phyloP scores from a whole-genome alignment of 768 basidiomycete species.

The Leccinum broughii region DNA sequence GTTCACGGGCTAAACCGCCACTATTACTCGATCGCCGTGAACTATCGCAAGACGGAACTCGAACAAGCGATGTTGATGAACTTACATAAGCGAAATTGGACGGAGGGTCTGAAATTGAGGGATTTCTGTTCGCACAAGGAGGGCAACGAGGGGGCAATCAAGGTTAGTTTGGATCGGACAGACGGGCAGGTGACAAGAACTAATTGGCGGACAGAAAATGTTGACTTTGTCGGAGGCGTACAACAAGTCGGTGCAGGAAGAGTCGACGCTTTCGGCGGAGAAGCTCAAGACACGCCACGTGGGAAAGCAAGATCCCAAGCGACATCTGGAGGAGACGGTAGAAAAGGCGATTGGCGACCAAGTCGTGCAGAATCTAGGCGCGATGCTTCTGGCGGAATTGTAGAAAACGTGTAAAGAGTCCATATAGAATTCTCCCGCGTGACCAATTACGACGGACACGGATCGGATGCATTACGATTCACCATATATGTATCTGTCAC shows the following conservation, averaged over 20 bases:
- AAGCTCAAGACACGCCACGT: slow-evolving; percentile 97
- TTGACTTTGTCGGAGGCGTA: slow-evolving; percentile 89
- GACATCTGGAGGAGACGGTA: slow-evolving; percentile 95
- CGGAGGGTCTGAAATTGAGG: slow-evolving; percentile 88
- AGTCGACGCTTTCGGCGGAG: slow-evolving; percentile 89
- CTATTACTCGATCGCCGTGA: slow-evolving; percentile 97
- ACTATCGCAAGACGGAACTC: slow-evolving; percentile 97
- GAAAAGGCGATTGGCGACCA: slow-evolving; percentile 99
- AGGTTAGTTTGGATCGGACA: slow-evolving; percentile 53
- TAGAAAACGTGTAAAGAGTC: slow-evolving; percentile 35
- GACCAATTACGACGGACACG: slow-evolving; percentile 13
- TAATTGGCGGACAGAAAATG: slow-evolving; percentile 55
- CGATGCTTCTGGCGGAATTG: slow-evolving; percentile 91
- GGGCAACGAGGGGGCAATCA: slow-evolving; percentile 89
- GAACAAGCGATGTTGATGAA: slow-evolving; percentile 99
- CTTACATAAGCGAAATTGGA: slow-evolving; percentile 98
- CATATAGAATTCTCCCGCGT: not conserved
- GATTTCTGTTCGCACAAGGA: slow-evolving; percentile 91
- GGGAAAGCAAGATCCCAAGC: slow-evolving; percentile 97
- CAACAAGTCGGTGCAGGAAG: slow-evolving; percentile 98
- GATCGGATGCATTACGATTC: not conserved
- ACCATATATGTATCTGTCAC: slow-evolving; percentile 1
- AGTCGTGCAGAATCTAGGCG: slow-evolving; percentile 92
- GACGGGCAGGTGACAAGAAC: slow-evolving; percentile 19
- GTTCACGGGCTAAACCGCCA: slow-evolving; percentile 98